Evolutionary conservation across 768 basidiomycete genomes (phyloP).

Genomic region (Boletus sensibilis): DNA sequence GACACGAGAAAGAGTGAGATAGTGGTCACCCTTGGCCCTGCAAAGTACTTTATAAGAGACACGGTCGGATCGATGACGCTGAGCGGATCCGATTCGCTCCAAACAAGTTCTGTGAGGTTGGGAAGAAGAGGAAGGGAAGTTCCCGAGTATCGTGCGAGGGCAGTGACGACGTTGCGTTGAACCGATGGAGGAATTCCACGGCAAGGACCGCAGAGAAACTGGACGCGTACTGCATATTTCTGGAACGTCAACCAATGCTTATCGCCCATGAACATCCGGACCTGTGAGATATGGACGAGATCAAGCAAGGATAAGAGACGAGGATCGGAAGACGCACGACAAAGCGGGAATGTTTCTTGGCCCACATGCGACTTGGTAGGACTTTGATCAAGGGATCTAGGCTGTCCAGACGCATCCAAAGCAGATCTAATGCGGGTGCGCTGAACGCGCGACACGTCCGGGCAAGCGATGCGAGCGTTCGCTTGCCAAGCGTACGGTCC

Average conservation of each 20-base stretch:
- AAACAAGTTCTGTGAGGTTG: constrained; percentile 13
- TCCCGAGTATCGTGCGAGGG: constrained; percentile 7
- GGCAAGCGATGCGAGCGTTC: constrained; percentile 18
- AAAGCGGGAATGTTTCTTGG: constrained; percentile 1
- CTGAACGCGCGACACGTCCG: constrained; percentile 20
- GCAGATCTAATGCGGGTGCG: constrained; percentile 19
- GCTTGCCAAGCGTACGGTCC: background rate
- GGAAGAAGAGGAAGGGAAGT: constrained; percentile 17
- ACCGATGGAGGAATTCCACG: background rate
- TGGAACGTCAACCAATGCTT: constrained; percentile 18
- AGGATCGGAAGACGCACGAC: constrained; percentile 4
- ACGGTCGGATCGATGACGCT: constrained; percentile 5
- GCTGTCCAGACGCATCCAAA: constrained; percentile 19
- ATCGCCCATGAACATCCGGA: constrained; percentile 7
- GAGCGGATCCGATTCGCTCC: constrained; percentile 2
- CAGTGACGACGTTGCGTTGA: constrained; percentile 2
- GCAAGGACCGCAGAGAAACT: constrained; percentile 9
- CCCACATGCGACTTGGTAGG: constrained; percentile 12
- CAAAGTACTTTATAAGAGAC: constrained; percentile 13
- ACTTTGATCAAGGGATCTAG: constrained; percentile 18
- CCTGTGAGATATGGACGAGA: background rate
- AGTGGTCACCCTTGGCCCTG: constrained; percentile 3
- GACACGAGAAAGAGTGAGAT: constrained; percentile 4
- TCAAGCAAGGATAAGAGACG: background rate
- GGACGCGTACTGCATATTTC: constrained; percentile 18